Base-by-base conservation (phyloP, 2,329 filamentous ascomycete genomes). In the Ascochyta clinopodiicola region DNA sequence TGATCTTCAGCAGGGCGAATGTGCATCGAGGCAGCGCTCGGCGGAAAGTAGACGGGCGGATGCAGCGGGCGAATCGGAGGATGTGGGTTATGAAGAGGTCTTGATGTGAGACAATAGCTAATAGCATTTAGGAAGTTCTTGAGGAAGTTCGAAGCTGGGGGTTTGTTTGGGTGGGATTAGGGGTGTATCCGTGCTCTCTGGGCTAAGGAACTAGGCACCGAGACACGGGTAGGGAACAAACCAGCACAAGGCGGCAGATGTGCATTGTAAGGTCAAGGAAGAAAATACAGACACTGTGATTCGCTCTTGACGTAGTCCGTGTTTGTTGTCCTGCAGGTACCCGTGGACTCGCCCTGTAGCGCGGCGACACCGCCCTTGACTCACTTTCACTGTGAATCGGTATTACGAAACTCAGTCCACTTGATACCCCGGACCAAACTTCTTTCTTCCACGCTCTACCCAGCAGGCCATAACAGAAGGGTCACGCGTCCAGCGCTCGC, bases 1-100 rank as follows among this genome's bases (percentile, higher is more conserved):
- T 61, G 44, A 35, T 61, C 19, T 48, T 56, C 36, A 34, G 51
- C 31, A 44, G 29, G 34, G 49, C 37, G 9, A 56, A 31, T 17
- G 55, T 51, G 12, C 48, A 55, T 10, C 37, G 51, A 2, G 59
- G 40, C 10, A 51, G 13, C 35, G 21, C 49, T 15, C 19, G 24
- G 29, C 49, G 49, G 17, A 52, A 52, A 19, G 35, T 46, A 21
- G 13, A 40, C 10, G 12, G 22, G 49, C n/a, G 42, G 17, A 39
- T 35, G 27, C 35, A 52, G 36, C 21, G 29, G n/a, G 22, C 43
- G 13, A 52, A 42, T 31, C 35, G 43, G 8, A 35, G 49, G 17
- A 29, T 17, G 49, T 52, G 32, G 40, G 49, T 27, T 15, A 19
- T 24, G 24, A 2, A 9, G 6, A n/a, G 12, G 6, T 17, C 7